A percentile compares a stretch with the other conserved stretches of the same genome.
Conservation (phyloP, 1,284 basidiomycete genomes). For the Thelephora terrestris region DNA sequence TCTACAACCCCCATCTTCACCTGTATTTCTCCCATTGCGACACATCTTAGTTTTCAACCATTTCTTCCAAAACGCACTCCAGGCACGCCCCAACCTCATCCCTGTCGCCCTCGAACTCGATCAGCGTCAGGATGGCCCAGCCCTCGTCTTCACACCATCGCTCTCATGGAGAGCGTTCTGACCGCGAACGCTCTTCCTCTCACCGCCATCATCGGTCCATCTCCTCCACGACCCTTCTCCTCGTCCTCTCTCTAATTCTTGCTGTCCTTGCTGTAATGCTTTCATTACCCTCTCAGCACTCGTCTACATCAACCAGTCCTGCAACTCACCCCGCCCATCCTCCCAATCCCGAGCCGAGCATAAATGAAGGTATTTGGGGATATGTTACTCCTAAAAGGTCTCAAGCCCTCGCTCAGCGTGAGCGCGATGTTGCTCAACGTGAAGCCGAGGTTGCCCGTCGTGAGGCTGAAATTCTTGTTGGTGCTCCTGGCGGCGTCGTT, state of each 20-base stretch:
- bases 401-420: conserved; percentile 65
- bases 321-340: not conserved
- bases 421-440: conserved; percentile 62
- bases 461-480: conserved; percentile 71
- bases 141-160: conserved; percentile 68
- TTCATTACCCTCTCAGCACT: conserved; percentile 51
- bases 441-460: conserved; percentile 78
- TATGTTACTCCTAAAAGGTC: conserved; percentile 71
- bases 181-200: conserved; percentile 41
- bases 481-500: conserved; percentile 68
- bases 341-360: conserved; percentile 19
- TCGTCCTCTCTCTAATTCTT: conserved; percentile 72
- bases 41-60: conserved; percentile 24
- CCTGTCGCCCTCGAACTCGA: conserved; percentile 68
- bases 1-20: conserved; percentile 13
- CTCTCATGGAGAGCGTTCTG: conserved; percentile 39
- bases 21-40: conserved; percentile 10
- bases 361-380: conserved; percentile 44
- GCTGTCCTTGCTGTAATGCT: conserved; percentile 80
- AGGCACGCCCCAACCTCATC: conserved; percentile 43
- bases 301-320: not conserved
- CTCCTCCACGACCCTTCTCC: conserved; percentile 77
- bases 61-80: conserved; percentile 47
- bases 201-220: conserved; percentile 76
- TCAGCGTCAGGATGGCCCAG: conserved; percentile 73